Base-by-base conservation (phyloP, 1,139 yeast species). In the Lodderomyces jiufengensis region DNA sequence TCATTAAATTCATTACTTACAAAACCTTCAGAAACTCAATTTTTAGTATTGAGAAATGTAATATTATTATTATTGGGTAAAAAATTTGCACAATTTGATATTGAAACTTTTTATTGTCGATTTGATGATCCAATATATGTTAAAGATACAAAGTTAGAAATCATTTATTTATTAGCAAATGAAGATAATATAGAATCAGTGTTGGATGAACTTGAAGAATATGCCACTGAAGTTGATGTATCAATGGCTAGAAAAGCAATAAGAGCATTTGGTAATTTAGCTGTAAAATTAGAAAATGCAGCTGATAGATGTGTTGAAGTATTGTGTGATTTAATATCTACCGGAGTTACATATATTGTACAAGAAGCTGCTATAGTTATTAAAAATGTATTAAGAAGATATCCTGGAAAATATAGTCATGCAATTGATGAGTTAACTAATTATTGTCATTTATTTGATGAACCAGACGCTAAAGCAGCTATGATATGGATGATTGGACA, bases 81-180 rank as follows among this genome's bases (percentile, higher is more conserved):
- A 41, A 80, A 81, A 13, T 64, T 86, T 40, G 62, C 85, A 5
- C 63, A 67, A 15, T 66, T 86, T 37, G 94, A 84, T 45, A 87
- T 83, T 20, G 78, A 79, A 39, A 76, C 80, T 62, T 86, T 90
- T 55, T 87, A 86, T 57, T 82, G 94, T 58, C 79, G 80, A 44
- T 85, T 77, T 50, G 83, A 84, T 52, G 97, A 90, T 55, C 94
- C 95, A 0, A 79, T 85, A 15, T 92, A 84, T 54, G 82, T 92
- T 52, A 87, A 88, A 56, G 94, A 88, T 49, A 85, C 97, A 8
- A 90, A 92, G 51, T 66, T 92, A 31, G 97, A 90, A 52, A 84
- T 92, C 39, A 78, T 90, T 21, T 87, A 84, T 50, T 63, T 87
- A 24, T 62, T 90, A 32, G 95, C 97, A 1, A 74, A 77, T 46